Evolutionary conservation across 208 protist species (phyloP).

Genomic region (Leishmania arabica): DNA sequence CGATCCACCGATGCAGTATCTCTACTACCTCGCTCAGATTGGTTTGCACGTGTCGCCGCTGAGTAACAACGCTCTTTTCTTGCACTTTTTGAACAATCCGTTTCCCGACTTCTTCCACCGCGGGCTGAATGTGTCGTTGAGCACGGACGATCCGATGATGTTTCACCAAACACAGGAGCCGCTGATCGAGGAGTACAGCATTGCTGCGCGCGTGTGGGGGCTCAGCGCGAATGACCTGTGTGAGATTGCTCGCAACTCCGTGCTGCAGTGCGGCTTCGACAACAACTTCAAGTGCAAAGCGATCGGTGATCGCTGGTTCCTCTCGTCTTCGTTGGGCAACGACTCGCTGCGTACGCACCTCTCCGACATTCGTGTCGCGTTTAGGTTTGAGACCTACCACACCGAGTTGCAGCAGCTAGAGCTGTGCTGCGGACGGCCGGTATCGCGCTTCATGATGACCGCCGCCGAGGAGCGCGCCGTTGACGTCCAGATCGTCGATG

Average conservation of each 20-base stretch:
- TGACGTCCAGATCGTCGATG: slow-evolving; percentile 61
- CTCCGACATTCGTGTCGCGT: slow-evolving; percentile 93
- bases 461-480: slow-evolving; percentile 81
- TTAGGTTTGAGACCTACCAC: slow-evolving; percentile 94
- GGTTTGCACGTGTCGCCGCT: slow-evolving; percentile 99
- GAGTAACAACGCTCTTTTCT: slow-evolving; percentile 99
- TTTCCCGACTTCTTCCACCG: slow-evolving; percentile 96
- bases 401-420: slow-evolving; percentile 89
- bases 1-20: slow-evolving; percentile 96
- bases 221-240: slow-evolving; percentile 91
- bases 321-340: slow-evolving; percentile 90
- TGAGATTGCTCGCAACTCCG: slow-evolving; percentile 93
- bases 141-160: slow-evolving; percentile 96
- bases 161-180: slow-evolving; percentile 98
- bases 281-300: slow-evolving; percentile 86
- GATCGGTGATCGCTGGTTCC: slow-evolving; percentile 90
- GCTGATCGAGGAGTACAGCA: slow-evolving; percentile 94
- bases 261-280: slow-evolving; percentile 92
- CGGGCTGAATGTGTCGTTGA: slow-evolving; percentile 98
- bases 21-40: slow-evolving; percentile 99
- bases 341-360: slow-evolving; percentile 88
- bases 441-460: slow-evolving; percentile 85
- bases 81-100: slow-evolving; percentile 97
- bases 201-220: slow-evolving; percentile 92
- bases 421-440: slow-evolving; percentile 52